Evolutionary conservation across 202 grass and related monocot genomes (phyloP), one percentile per base, ranked within the genome.

Genomic region (Schoenoplectus tabernaemontani): DNA sequence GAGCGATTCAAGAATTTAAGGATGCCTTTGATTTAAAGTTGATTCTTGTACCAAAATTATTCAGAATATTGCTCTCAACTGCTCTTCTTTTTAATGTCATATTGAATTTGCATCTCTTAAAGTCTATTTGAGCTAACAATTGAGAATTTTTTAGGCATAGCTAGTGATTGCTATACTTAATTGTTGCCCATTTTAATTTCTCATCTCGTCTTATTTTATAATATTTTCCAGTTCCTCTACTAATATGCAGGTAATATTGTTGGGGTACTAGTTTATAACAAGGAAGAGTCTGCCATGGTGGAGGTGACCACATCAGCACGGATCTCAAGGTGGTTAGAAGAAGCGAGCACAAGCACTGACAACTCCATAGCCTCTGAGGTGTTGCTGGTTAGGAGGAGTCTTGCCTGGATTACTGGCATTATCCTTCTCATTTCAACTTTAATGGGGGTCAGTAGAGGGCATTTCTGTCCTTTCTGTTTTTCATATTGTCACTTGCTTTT

Each of bases 371-470:
- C 11, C 64, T 59, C 77, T 34, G 46, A 86, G 33, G 65, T 87
- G 56, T 12, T 82, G 47, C 82, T 99, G 43, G 92, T 91, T 34
- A 90, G 92, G 51, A 83, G 67, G 59, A 95, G 73, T 85, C 87
- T 98, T 78, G 91, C 95, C 51, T 98, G 91, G 91, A 98, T 90
- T 86, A 98, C 91, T 42, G 91, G 89, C 65, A 78, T 98, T 82
- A 98, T 98, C 79, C 83, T 98, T 79, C 83, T 98, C 53, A 78
- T 98, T 57, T 95, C 91, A 37, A 95, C 91, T 82, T 65, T 98
- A 84, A 89, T 98, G 9, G 95, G 95, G 91, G 95, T 98, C 70
- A 94, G 91, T 70, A 77, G 43, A 47, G 64, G 59, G 39, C 79
- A 43, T 9, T 86, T n/a, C 24, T 4, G 22, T 67, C 65, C 60